A percentile compares a stretch with the other conserved stretches of the same genome.
Conservation (phyloP, 176 grass and related monocot genomes). For the Oryza glaberrima region DNA sequence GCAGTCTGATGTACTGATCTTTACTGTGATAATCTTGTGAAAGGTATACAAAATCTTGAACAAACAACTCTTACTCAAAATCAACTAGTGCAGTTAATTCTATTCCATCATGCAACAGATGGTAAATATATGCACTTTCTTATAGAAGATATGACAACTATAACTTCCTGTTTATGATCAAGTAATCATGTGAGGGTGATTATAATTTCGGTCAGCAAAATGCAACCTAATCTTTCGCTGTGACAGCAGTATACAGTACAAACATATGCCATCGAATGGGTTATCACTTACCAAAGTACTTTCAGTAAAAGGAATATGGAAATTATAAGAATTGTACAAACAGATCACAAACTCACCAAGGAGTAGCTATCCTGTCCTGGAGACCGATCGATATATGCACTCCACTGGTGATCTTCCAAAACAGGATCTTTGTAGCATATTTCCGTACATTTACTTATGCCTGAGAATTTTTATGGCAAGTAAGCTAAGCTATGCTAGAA, state of each 20-base stretch:
- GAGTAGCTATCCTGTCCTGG: slow-evolving; percentile 89
- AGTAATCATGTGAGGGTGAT: neutral
- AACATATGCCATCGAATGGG: neutral
- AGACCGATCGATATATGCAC: slow-evolving; percentile 86
- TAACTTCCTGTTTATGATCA: neutral
- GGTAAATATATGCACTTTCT: neutral
- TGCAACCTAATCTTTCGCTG: neutral
- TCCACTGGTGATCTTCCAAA: slow-evolving; percentile 83
- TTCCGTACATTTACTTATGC: slow-evolving; percentile 80
- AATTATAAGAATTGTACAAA: neutral
- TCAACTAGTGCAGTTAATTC: neutral
- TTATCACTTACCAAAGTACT: neutral
- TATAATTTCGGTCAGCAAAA: neutral
- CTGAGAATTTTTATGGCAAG: slow-evolving; percentile 44
- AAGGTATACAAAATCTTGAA: neutral
- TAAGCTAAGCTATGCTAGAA: neutral
- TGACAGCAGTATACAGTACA: neutral
- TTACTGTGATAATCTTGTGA: neutral
- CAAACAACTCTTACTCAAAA: neutral
- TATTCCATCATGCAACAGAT: neutral
- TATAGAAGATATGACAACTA: neutral
- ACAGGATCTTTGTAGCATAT: slow-evolving; percentile 97
- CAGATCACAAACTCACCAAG: slow-evolving; percentile 49
- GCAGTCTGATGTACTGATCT: neutral
- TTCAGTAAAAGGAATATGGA: neutral